A percentile compares a stretch with the other conserved stretches of the same genome.
Conservation (phyloP, 2,329 filamentous ascomycete genomes). For the Aspergillus uvarum region DNA sequence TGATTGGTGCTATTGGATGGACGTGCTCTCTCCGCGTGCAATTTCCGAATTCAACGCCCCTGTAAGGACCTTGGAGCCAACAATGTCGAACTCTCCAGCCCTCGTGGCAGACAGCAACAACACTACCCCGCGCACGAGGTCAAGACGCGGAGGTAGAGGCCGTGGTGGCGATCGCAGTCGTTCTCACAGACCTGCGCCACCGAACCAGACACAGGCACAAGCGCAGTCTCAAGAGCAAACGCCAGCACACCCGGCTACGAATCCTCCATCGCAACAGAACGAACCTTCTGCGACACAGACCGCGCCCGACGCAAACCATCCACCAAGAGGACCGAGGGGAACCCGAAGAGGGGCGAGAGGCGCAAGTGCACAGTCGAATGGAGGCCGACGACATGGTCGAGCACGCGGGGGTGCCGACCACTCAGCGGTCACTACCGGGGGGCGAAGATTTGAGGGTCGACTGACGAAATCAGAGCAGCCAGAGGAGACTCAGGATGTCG, state of each 20-base stretch:
- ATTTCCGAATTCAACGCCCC: background rate
- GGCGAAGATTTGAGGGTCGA: constrained; percentile 44
- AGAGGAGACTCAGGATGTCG: constrained; percentile 12
- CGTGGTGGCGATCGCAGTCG: constrained; percentile 24
- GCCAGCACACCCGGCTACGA: constrained; percentile 1
- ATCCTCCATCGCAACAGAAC: constrained; percentile 3
- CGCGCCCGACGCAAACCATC: constrained; percentile 14
- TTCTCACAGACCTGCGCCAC: constrained; percentile 10
- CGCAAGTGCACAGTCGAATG: constrained; percentile 18
- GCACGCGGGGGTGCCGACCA: constrained; percentile 18
- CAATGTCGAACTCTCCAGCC: constrained; percentile 18
- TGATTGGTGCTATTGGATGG: constrained; percentile 15
- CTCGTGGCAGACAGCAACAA: constrained; percentile 9
- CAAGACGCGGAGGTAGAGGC: constrained; percentile 30
- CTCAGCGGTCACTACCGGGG: constrained; percentile 16
- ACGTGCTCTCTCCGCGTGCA: background rate
- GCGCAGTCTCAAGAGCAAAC: background rate
- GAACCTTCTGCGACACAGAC: background rate
- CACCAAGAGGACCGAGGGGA: constrained; percentile 28
- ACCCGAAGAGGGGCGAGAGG: constrained; percentile 25
- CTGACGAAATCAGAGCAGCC: constrained; percentile 36
- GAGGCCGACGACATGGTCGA: constrained; percentile 21
- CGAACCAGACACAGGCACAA: constrained; percentile 5
- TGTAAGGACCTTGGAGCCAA: constrained; percentile 8
- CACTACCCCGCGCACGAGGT: constrained; percentile 21